phyloP scores from a whole-genome alignment of 495 filamentous ascomycete species.

The Oidiodendron maius region DNA sequence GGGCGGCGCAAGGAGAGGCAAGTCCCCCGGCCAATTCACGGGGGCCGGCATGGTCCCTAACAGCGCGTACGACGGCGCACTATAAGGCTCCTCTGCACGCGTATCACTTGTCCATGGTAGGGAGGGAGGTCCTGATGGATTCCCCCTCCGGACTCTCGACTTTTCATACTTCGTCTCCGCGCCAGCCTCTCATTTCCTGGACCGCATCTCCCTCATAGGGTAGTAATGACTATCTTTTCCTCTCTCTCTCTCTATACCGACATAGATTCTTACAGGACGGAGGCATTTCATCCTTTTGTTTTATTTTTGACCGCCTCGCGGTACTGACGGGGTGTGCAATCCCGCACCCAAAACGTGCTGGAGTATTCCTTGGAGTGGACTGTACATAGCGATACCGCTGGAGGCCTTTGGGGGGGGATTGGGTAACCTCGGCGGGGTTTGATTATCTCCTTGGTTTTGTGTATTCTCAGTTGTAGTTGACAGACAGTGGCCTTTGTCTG shows the following conservation, averaged over 20 bases:
- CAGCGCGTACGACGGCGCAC: conserved; percentile 15
- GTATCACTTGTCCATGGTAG: too few relatives aligned
- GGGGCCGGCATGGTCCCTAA: conserved; percentile 19
- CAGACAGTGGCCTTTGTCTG: too few relatives aligned
- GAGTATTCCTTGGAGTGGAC: background rate
- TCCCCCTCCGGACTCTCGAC: conserved; percentile 1
- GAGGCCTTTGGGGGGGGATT: too few relatives aligned
- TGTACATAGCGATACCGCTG: background rate
- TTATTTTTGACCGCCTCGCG: too few relatives aligned
- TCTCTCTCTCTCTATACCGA: background rate
- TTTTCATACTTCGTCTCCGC: conserved; percentile 14
- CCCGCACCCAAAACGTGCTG: too few relatives aligned
- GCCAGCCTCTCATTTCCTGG: conserved; percentile 8
- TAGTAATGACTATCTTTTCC: conserved; percentile 8
- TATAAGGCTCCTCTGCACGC: background rate
- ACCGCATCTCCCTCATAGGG: conserved; percentile 1
- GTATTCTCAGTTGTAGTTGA: background rate
- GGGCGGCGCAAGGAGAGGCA: conserved; percentile 14
- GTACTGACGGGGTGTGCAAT: too few relatives aligned
- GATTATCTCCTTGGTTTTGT: background rate
- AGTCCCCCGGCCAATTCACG: conserved; percentile 5
- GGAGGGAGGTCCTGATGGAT: too few relatives aligned
- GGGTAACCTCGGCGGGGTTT: background rate
- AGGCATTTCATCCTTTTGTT: conserved; percentile 1
- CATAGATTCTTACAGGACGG: background rate